Evolutionary conservation across 495 filamentous ascomycete species (phyloP), one percentile per base, ranked within the genome.

Genomic region (Aspergillus sclerotioniger): DNA sequence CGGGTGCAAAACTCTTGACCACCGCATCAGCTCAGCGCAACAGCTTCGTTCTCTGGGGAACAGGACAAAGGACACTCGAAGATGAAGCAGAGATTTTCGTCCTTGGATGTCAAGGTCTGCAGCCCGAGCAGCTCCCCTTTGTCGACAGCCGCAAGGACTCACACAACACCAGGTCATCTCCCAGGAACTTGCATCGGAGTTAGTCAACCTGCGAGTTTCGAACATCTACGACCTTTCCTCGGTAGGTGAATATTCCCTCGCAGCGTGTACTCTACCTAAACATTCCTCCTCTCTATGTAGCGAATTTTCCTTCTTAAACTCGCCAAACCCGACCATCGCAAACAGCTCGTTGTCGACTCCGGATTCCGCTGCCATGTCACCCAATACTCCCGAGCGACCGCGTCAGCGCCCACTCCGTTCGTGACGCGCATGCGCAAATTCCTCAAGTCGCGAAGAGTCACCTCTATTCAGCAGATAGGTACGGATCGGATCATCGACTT

Each of bases 71-170:
- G 53, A 19, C 43, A 6, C 13, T 17, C 17, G 71, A 85, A 74
- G 35, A 98, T 98, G 94, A 98, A 98, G 82, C 94, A 97, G 69
- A 82, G 94, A 72, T 97, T 96, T 77, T 97, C 93, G 13, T 96
- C 92, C 3, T 75, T 96, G 49, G 92, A 96, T 70, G 90, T 96
- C 60, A 88, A 90, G 81, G 90, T 90, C 78, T 16, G 53, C 43
- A 19, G 13, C n/a, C 15, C 16, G 19, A 7, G 8, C 28, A 16
- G 25, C 31, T 13, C 4, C 21, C 7, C 31, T 25, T 47, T 8
- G 8, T 10, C 16, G 13, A 58, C 32, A 39, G 15, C 15, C 28
- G 28, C 45, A 43, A 17, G 33, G 4, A 49, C 41, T 53, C 57
- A 71, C 60, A 72, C 62, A 37, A 19, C 32, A 21, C 54, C 62